Percentiles rank a stretch among this genome's conserved stretches.
Conservation (phyloP, 345 rosid genomes). For the Eutrema japonicum region DNA sequence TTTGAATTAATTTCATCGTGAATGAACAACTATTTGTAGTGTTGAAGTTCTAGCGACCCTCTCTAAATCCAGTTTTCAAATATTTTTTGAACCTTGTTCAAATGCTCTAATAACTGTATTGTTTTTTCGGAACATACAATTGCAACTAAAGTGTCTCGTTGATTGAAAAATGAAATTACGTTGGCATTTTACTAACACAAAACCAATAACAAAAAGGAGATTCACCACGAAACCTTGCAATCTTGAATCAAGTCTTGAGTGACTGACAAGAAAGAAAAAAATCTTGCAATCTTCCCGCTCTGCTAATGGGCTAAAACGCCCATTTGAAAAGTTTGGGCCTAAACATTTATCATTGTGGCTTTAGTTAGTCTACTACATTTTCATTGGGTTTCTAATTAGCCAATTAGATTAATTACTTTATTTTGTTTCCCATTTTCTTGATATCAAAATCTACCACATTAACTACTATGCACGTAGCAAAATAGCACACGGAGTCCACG, state of each 20-base stretch:
- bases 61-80: background rate
- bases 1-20: too few relatives aligned
- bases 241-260: too few relatives aligned
- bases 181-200: too few relatives aligned
- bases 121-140: too few relatives aligned
- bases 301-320: background rate
- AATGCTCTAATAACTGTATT: background rate
- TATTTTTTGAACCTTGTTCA: background rate
- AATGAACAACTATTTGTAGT: background rate
- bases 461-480: slow-evolving; percentile 42
- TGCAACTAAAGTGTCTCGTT: too few relatives aligned
- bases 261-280: background rate
- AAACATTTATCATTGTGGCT: background rate
- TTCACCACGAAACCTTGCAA: too few relatives aligned
- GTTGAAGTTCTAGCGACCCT: background rate
- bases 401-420: background rate
- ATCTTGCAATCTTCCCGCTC: background rate
- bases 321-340: background rate
- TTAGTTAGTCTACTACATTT: background rate
- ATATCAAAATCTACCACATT: slow-evolving; percentile 7
- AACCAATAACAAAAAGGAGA: too few relatives aligned
- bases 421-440: background rate
- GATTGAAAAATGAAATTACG: too few relatives aligned
- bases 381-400: background rate
- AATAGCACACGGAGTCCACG: slow-evolving; percentile 34